Evolutionary conservation across 257 asterid genomes (phyloP).

Genomic region (Striga asiatica): DNA sequence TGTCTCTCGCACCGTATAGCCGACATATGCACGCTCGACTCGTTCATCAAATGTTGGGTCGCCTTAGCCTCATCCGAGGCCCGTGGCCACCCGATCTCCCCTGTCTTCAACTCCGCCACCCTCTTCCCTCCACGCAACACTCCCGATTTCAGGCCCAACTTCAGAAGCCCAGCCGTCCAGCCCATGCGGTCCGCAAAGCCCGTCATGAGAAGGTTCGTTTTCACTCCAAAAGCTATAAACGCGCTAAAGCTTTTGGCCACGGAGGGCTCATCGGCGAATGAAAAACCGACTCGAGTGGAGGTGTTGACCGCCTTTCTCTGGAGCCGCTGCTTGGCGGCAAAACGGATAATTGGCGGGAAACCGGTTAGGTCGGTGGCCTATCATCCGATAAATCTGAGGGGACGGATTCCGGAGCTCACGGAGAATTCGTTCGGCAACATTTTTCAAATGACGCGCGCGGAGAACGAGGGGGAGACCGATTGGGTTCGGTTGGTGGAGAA

Average conservation of each 20-base stretch:
- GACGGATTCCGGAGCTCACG: conserved; percentile 20
- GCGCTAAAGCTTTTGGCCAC: conserved; percentile 14
- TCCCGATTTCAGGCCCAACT: conserved; percentile 24
- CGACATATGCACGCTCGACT: conserved; percentile 32
- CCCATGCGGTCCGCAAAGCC: conserved; percentile 12
- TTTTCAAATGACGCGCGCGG: conserved; percentile 32
- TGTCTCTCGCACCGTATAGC: conserved; percentile 43
- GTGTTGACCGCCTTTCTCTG: conserved; percentile 39
- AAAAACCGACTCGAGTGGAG: conserved; percentile 32
- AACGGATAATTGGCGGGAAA: conserved; percentile 5
- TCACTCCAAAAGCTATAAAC: conserved; percentile 22
- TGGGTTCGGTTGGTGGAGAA: conserved; percentile 34
- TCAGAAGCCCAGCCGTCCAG: conserved; percentile 14
- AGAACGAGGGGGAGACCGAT: conserved; percentile 14
- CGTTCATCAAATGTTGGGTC: conserved; percentile 43
- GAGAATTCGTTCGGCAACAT: conserved; percentile 52
- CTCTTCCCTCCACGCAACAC: conserved; percentile 37
- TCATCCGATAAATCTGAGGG: conserved; percentile 45
- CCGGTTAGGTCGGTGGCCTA: conserved; percentile 20
- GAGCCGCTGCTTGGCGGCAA: conserved; percentile 30
- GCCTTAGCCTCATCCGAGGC: conserved; percentile 9
- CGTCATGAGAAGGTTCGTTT: conserved; percentile 24
- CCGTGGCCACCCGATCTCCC: neutral
- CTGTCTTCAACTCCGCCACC: conserved; percentile 28
- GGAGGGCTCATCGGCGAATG: neutral